Percentiles rank a stretch among this genome's conserved stretches.
Evolutionary conservation across 2,329 filamentous ascomycete species (phyloP).

Genomic region (Coniochaeta prunicola): DNA sequence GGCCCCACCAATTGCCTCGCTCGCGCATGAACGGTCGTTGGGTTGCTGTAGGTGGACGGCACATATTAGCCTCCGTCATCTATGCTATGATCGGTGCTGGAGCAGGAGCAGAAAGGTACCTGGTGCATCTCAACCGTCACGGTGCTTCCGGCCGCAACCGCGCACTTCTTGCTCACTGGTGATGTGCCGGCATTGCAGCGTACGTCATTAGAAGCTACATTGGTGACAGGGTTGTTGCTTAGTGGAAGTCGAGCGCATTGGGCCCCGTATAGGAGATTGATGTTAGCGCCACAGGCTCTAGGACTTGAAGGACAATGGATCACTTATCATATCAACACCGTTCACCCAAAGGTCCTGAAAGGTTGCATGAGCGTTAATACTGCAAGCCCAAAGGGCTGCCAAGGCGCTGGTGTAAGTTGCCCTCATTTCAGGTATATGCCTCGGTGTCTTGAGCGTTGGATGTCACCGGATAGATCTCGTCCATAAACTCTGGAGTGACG

Average conservation of each 20-base stretch:
- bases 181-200: constrained; percentile 1
- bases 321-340: constrained; percentile 22
- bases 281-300: background rate
- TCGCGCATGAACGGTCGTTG: constrained; percentile 32
- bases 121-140: constrained; percentile 53
- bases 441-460: background rate
- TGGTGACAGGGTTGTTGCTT: constrained; percentile 1
- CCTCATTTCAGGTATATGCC: constrained; percentile 26
- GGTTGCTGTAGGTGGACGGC: constrained; percentile 22
- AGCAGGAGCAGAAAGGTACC: constrained; percentile 13
- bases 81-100: background rate
- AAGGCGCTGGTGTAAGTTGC: constrained; percentile 20
- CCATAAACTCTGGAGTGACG: too few relatives aligned
- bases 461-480: background rate
- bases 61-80: too few relatives aligned
- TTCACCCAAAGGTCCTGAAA: constrained; percentile 45
- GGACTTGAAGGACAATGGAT: background rate
- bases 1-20: constrained; percentile 42
- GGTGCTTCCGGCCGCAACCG: constrained; percentile 36
- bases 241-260: background rate
- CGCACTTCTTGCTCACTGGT: constrained; percentile 23
- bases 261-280: background rate
- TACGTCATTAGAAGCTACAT: background rate
- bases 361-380: constrained; percentile 39
- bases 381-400: constrained; percentile 25